Percentiles rank a stretch among this genome's conserved stretches.
phyloP scores from a whole-genome alignment of 2,329 filamentous ascomycete genomes.

The Aspergillus fumigatus region DNA sequence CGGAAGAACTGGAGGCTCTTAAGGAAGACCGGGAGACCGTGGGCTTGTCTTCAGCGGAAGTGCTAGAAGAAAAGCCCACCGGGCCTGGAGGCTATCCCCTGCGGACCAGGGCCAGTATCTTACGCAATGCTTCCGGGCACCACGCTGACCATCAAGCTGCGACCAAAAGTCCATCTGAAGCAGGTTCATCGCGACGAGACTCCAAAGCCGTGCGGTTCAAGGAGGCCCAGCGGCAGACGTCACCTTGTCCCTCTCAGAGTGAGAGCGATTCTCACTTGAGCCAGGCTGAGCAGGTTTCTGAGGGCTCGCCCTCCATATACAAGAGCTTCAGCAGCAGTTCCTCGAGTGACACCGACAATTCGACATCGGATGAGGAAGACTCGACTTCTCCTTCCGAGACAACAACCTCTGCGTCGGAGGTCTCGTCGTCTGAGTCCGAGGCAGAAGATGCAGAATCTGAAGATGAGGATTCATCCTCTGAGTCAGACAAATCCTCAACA shows the following conservation, averaged over 20 bases:
- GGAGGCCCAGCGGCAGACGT: slow-evolving; percentile 11
- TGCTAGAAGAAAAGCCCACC: slow-evolving; percentile 12
- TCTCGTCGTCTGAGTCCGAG: slow-evolving; percentile 28
- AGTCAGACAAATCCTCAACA: slow-evolving; percentile 18
- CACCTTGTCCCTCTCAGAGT: slow-evolving; percentile 6
- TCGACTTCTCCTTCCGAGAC: slow-evolving; percentile 23
- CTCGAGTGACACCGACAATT: slow-evolving; percentile 27
- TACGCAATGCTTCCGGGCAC: slow-evolving; percentile 3
- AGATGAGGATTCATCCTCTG: slow-evolving; percentile 18
- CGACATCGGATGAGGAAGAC: slow-evolving; percentile 18
- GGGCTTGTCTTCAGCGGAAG: slow-evolving; percentile 16
- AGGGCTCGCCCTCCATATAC: slow-evolving; percentile 12
- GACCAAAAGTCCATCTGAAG: slow-evolving; percentile 16
- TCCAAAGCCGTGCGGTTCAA: slow-evolving; percentile 34
- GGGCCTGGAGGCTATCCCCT: slow-evolving; percentile 6
- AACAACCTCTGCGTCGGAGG: slow-evolving; percentile 34
- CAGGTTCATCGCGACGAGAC: slow-evolving; percentile 21
- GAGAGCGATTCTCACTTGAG: slow-evolving; percentile 9
- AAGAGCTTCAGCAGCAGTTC: slow-evolving; percentile 16
- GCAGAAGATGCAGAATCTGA: slow-evolving; percentile 25
- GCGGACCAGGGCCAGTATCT: slow-evolving; percentile 8
- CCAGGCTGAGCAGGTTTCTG: slow-evolving; percentile 12
- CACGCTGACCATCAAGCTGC: slow-evolving; percentile 4
- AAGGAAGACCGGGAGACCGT: slow-evolving; percentile 38
- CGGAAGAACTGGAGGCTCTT: slow-evolving; percentile 44